These are phyloP conservation scores for Neurospora pannonica DNA, from an alignment of 495 filamentous ascomycete species.

Conservation along the genomic window DNA sequence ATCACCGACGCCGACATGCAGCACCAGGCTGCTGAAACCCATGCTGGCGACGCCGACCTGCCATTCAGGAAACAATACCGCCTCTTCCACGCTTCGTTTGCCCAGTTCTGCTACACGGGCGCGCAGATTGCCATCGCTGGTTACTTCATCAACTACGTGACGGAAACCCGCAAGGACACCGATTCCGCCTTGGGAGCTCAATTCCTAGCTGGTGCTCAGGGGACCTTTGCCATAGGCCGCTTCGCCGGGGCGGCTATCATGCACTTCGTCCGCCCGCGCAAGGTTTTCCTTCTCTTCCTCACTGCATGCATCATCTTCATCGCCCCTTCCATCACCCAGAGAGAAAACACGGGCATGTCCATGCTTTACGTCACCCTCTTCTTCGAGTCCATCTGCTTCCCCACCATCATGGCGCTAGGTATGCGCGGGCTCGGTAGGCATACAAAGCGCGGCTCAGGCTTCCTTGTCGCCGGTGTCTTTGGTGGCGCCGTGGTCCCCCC, in stretches of 20 bases:
- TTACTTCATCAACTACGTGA: constrained; percentile 38
- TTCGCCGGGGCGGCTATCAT: constrained; percentile 49
- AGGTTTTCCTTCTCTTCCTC: constrained; percentile 42
- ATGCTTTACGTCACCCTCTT: constrained; percentile 58
- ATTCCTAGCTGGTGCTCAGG: constrained; percentile 57
- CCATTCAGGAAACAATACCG: constrained; percentile 54
- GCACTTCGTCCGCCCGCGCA: constrained; percentile 39
- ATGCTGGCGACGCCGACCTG: constrained; percentile 34
- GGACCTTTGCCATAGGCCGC: constrained; percentile 54
- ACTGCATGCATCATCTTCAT: constrained; percentile 48
- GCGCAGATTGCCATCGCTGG: constrained; percentile 54
- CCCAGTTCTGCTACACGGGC: constrained; percentile 66
- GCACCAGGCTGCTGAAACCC: constrained; percentile 33
- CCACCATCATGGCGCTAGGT: constrained; percentile 59
- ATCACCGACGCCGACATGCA: constrained; percentile 68
- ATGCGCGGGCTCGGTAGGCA: constrained; percentile 61
- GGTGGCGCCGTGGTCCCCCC: constrained; percentile 60
- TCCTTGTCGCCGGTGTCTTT: constrained; percentile 52
- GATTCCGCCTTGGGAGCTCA: constrained; percentile 28
- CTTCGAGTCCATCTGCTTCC: constrained; percentile 63
- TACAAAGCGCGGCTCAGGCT: constrained; percentile 59
- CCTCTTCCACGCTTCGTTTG: constrained; percentile 54
- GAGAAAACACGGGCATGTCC: constrained; percentile 43
- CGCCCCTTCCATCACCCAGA: constrained; percentile 42
- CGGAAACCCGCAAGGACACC: constrained; percentile 9